Evolutionary conservation across 495 filamentous ascomycete species (phyloP), one percentile per base, ranked within the genome.

Genomic region (Elaphomyces granulatus): DNA sequence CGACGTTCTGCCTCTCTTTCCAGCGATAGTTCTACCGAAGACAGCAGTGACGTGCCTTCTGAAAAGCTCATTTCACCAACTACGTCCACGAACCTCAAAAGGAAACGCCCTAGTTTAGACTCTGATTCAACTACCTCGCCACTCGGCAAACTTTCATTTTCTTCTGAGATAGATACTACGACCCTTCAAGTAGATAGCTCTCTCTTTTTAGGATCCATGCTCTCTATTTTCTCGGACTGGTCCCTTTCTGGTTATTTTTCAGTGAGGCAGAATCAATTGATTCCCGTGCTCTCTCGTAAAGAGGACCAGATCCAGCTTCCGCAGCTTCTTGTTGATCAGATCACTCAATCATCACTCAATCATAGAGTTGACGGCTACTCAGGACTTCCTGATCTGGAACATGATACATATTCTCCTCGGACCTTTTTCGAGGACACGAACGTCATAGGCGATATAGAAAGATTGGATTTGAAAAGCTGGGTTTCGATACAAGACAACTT

Each of bases 241-340:
- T 53, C 52, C 16, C 55, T 65, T 20, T 46, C 52, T 0, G 64
- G 64, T 15, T 65, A 63, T 38, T 68, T 68, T 26, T 64, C 62
- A 20, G 40, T 59, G 4, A 45, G 53, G 12, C 56, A 58, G 32
- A 55, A 47, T 30, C 56, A 51, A 32, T 42, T 57, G 33, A 46
- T 54, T 2, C 62, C 61, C 0, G 48, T 58, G 4, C 50, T 64
- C 15, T 40, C 48, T 20, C 49, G 54, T 20, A 59, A 50, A 20
- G 61, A 68, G 42, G 52, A 63, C 23, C 54, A 68, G 17, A 53
- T 66, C 17, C 55, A 61, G 36, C 49, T 68, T 36, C 67, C 66
- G 2, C 68, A 72, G 37, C 38, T 71, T 17, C 38, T 71, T 12
- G 61, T 61, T 16, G 67, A 71, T 34, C 68, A 72, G 47, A 43